These are phyloP conservation scores for Cladosporium halotolerans DNA, from an alignment of 2,329 filamentous ascomycete species.

Conservation along the genomic window DNA sequence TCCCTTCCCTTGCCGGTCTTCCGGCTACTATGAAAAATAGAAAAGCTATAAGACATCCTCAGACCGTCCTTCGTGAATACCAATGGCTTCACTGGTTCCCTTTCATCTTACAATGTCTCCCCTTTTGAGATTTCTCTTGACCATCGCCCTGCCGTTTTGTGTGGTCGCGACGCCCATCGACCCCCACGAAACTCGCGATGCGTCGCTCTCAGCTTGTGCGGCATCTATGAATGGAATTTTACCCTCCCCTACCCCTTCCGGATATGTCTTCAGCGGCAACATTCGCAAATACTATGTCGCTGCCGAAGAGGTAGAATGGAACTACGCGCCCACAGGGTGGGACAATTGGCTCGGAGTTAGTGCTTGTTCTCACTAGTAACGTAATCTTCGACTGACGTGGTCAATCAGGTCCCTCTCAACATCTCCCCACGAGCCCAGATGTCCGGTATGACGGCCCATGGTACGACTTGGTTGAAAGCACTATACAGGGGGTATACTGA, in stretches of 20 bases:
- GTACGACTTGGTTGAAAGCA: constrained; percentile 26
- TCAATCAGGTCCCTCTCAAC: constrained; percentile 16
- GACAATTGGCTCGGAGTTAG: constrained; percentile 25
- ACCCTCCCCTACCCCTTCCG: constrained; percentile 15
- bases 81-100: background rate
- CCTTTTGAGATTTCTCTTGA: background rate
- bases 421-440: constrained; percentile 15
- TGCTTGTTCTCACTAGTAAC: background rate
- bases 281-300: constrained; percentile 24
- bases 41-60: background rate
- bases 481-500: constrained; percentile 30
- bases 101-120: background rate
- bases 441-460: constrained; percentile 14
- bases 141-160: background rate
- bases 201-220: constrained; percentile 3
- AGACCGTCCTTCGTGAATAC: background rate
- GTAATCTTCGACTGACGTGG: background rate
- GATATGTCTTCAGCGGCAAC: constrained; percentile 19
- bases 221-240: constrained; percentile 16
- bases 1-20: background rate
- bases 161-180: background rate
- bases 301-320: constrained; percentile 23
- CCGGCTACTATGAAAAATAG: background rate
- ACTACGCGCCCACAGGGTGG: constrained; percentile 24
- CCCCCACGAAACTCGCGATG: background rate